These are phyloP conservation scores for Teunomyces panamensis DNA, from an alignment of 805 yeast genomes.

Conservation along the genomic window DNA sequence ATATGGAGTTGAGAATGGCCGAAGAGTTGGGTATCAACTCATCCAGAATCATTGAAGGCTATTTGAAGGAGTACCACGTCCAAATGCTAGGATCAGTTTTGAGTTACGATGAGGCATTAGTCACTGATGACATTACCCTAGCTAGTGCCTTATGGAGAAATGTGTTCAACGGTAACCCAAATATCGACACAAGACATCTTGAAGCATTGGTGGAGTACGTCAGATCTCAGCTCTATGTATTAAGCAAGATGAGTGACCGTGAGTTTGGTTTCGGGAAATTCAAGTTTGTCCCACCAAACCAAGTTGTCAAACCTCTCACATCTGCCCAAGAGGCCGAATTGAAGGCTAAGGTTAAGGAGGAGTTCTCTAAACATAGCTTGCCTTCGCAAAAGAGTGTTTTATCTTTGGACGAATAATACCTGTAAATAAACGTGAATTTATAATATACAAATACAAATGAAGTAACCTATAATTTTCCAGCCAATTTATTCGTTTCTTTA, in stretches of 20 bases:
- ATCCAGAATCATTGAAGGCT: conserved; percentile 77
- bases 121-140: conserved; percentile 71
- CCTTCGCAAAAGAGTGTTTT: conserved; percentile 58
- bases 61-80: conserved; percentile 84
- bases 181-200: conserved; percentile 76
- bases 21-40: conserved; percentile 84
- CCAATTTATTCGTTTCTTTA: conserved; percentile 8
- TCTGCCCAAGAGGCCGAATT: conserved; percentile 58
- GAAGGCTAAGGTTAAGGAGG: conserved; percentile 47
- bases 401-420: conserved; percentile 37
- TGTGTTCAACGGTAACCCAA: conserved; percentile 78
- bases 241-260: conserved; percentile 81
- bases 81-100: conserved; percentile 87
- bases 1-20: conserved; percentile 80
- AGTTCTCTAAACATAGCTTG: conserved; percentile 50
- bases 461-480: conserved; percentile 6
- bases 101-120: conserved; percentile 90
- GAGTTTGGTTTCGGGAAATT: conserved; percentile 92
- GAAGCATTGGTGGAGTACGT: conserved; percentile 90
- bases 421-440: not conserved
- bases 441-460: not conserved
- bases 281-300: conserved; percentile 78
- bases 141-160: conserved; percentile 89
- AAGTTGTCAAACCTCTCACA: conserved; percentile 70
- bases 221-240: conserved; percentile 83